Conservation (phyloP, 2,329 filamentous ascomycete genomes). For the Hymenoscyphus linearis region DNA sequence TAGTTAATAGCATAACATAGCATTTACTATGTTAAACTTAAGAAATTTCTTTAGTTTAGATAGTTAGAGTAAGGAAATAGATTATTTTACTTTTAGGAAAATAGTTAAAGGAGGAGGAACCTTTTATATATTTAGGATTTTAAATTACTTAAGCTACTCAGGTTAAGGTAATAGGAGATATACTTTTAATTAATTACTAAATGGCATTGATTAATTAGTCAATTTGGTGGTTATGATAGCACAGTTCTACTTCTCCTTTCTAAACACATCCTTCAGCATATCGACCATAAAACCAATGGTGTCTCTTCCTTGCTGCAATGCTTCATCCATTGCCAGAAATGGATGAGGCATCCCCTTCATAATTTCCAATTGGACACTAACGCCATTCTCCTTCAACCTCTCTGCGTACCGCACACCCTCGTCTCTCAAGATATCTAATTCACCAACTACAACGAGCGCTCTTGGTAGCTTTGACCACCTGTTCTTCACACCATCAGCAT, state of each 20-base stretch:
- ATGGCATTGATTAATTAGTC: too few relatives aligned
- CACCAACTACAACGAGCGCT: constrained; percentile 48
- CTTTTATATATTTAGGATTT: too few relatives aligned
- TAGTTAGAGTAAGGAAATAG: too few relatives aligned
- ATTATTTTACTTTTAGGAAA: too few relatives aligned
- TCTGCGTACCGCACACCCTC: constrained; percentile 48
- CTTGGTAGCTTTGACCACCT: constrained; percentile 44
- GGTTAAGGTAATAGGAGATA: too few relatives aligned
- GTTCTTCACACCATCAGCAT: constrained; percentile 18
- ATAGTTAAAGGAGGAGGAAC: too few relatives aligned
- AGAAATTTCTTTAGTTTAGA: too few relatives aligned
- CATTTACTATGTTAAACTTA: too few relatives aligned
- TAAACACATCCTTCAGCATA: constrained; percentile 22
- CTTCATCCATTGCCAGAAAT: constrained; percentile 54
- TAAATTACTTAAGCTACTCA: too few relatives aligned
- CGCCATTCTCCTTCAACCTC: constrained; percentile 42
- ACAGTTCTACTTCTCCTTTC: background rate
- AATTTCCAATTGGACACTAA: constrained; percentile 42
- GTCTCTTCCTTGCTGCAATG: constrained; percentile 44
- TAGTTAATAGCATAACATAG: too few relatives aligned
- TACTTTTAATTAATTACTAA: too few relatives aligned
- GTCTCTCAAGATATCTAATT: constrained; percentile 49
- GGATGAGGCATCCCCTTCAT: constrained; percentile 53
- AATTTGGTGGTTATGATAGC: too few relatives aligned
- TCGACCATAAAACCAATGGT: constrained; percentile 40